Conservation (phyloP, 768 basidiomycete genomes). For the Gelatoporia subvermispora region DNA sequence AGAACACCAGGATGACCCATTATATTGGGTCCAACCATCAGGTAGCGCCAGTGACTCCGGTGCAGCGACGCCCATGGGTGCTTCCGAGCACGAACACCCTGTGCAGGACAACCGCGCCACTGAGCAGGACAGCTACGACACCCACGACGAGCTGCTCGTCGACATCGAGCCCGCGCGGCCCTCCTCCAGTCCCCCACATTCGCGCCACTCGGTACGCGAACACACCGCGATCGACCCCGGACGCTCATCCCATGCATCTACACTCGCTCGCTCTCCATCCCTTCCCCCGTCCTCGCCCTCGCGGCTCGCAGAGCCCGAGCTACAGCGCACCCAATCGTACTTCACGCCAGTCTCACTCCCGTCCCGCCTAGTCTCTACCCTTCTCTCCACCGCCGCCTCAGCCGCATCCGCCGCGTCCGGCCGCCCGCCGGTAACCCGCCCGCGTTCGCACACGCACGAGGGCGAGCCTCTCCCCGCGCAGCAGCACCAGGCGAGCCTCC, state of each 20-base stretch:
- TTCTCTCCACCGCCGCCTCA: slow-evolving; percentile 29
- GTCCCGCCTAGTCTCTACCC: slow-evolving; percentile 46
- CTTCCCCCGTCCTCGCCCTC: slow-evolving; percentile 26
- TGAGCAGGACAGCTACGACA: no score
- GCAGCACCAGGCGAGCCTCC: slow-evolving; percentile 1
- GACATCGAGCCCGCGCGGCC: background rate
- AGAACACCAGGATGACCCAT: slow-evolving; percentile 63
- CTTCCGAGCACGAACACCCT: background rate
- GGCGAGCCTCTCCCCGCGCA: background rate
- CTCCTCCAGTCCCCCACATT: slow-evolving; percentile 24
- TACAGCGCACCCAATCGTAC: slow-evolving; percentile 33
- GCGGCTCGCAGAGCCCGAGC: slow-evolving; percentile 28
- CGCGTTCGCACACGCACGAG: slow-evolving; percentile 3
- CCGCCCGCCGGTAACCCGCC: background rate
- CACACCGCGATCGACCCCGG: slow-evolving; percentile 4
- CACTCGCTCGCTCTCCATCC: slow-evolving; percentile 21
- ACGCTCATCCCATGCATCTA: slow-evolving; percentile 22
- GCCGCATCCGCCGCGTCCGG: slow-evolving; percentile 2
- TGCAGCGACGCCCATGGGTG: background rate
- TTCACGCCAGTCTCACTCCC: slow-evolving; percentile 43
- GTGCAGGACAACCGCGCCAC: background rate
- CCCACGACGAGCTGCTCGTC: background rate
- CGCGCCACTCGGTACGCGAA: slow-evolving; percentile 10
- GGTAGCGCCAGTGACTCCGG: background rate
- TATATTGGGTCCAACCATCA: slow-evolving; percentile 46